A percentile compares a stretch with the other conserved stretches of the same genome.
phyloP scores from a whole-genome alignment of 1,284 basidiomycete genomes.

The Microbotryomycetes sp. region DNA sequence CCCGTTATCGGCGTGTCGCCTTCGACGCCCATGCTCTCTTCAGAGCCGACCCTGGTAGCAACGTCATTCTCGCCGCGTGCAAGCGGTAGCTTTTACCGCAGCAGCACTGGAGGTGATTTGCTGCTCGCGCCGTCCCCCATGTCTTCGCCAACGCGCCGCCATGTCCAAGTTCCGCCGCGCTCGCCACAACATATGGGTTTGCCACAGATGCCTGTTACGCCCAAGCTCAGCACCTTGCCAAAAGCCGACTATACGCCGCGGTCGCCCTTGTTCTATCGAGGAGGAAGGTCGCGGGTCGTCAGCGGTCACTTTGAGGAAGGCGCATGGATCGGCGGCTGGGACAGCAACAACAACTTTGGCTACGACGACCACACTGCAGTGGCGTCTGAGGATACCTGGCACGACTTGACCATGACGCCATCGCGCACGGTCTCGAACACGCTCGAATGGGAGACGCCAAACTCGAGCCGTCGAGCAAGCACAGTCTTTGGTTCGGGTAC shows the following conservation, averaged over 20 bases:
- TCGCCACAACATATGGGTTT: conserved; percentile 1
- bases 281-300: conserved; percentile 13
- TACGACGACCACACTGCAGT: conserved; percentile 3
- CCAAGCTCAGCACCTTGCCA: conserved; percentile 8
- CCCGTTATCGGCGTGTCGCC: background rate
- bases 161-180: background rate
- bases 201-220: conserved; percentile 16
- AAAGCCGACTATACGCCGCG: conserved; percentile 27
- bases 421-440: conserved; percentile 14
- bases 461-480: background rate
- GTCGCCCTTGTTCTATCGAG: conserved; percentile 22
- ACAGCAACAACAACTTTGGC: background rate
- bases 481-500: background rate
- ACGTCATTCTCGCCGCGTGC: conserved; percentile 15
- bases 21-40: conserved; percentile 12
- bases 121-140: conserved; percentile 24
- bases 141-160: conserved; percentile 16
- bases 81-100: conserved; percentile 13
- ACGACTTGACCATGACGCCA: conserved; percentile 24
- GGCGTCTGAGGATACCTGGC: conserved; percentile 4
- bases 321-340: conserved; percentile 7
- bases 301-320: conserved; percentile 14
- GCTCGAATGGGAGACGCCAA: conserved; percentile 2
- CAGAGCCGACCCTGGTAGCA: conserved; percentile 22
- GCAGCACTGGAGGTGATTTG: conserved; percentile 11